Conservation (phyloP, 2,329 filamentous ascomycete species). For the Exserohilum rostratum region DNA sequence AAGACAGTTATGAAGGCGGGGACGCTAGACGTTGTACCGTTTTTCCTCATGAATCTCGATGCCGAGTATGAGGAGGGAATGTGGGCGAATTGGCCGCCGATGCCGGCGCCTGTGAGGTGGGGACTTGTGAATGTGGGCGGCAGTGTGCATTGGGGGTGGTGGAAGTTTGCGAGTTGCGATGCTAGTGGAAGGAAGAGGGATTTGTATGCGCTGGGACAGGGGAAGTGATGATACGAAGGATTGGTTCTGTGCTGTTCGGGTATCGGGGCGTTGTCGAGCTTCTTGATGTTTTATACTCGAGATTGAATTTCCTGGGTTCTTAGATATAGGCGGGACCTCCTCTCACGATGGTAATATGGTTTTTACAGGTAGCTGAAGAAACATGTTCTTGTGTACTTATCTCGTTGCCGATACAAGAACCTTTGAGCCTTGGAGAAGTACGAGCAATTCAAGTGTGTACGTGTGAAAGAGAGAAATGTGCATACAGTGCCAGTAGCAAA, state of each 20-base stretch:
- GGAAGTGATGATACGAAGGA: not conserved
- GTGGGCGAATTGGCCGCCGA: constrained; percentile 69
- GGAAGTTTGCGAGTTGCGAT: constrained; percentile 70
- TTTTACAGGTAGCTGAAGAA: too few species aligned
- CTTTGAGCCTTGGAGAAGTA: too few species aligned
- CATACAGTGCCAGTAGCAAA: not conserved
- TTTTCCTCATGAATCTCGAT: constrained; percentile 69
- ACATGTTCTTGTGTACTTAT: too few species aligned
- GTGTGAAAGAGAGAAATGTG: not conserved
- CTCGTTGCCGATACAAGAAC: too few species aligned
- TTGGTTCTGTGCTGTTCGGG: not conserved
- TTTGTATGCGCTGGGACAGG: constrained; percentile 20
- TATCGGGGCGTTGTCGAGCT: not conserved
- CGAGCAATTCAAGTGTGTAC: too few species aligned
- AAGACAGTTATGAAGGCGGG: constrained; percentile 67
- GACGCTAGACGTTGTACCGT: constrained; percentile 65
- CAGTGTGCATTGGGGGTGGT: constrained; percentile 62
- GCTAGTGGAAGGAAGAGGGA: constrained; percentile 59
- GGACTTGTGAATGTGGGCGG: constrained; percentile 65
- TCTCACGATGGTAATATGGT: too few species aligned
- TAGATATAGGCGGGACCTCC: too few species aligned
- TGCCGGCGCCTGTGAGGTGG: constrained; percentile 66
- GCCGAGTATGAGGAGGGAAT: constrained; percentile 63
- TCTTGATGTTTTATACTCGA: not conserved
- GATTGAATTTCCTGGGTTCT: too few species aligned